Conservation (phyloP, 805 yeast genomes). For the Wickerhamomyces rabaulensis region DNA sequence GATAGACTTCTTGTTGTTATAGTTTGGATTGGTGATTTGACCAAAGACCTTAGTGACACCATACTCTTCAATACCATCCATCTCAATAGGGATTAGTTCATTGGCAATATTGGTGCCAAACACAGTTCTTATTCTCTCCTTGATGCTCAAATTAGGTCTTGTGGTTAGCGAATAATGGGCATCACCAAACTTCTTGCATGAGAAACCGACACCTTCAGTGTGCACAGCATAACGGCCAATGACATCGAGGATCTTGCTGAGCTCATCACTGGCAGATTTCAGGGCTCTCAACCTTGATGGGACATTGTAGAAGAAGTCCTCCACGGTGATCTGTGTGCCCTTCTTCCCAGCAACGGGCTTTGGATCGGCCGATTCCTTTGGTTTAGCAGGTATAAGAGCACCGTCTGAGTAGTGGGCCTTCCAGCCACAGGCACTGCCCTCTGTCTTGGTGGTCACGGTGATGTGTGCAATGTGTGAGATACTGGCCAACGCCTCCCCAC, state of each 20-base stretch:
- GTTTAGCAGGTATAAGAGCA: slow-evolving; percentile 40
- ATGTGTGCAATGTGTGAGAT: slow-evolving; percentile 86
- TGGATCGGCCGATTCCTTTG: slow-evolving; percentile 39
- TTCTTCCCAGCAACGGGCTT: slow-evolving; percentile 78
- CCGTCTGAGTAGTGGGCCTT: slow-evolving; percentile 67
- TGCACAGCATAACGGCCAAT: slow-evolving; percentile 82
- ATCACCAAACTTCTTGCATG: slow-evolving; percentile 78
- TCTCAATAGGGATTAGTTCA: slow-evolving; percentile 48
- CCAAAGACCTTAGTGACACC: slow-evolving; percentile 58
- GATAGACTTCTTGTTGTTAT: slow-evolving; percentile 54
- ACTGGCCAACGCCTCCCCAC: slow-evolving; percentile 96
- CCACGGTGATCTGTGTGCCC: slow-evolving; percentile 83
- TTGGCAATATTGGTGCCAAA: slow-evolving; percentile 68
- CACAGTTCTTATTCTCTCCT: slow-evolving; percentile 68
- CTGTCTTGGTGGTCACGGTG: slow-evolving; percentile 71
- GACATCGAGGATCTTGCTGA: slow-evolving; percentile 70
- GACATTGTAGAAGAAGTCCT: slow-evolving; percentile 84
- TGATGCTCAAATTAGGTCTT: slow-evolving; percentile 40
- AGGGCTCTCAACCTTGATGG: slow-evolving; percentile 73
- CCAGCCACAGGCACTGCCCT: slow-evolving; percentile 61
- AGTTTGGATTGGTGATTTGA: slow-evolving; percentile 67
- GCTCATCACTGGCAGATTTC: slow-evolving; percentile 67
- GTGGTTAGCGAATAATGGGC: slow-evolving; percentile 61
- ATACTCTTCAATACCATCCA: slow-evolving; percentile 25
- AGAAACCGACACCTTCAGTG: slow-evolving; percentile 60